Base-by-base conservation (phyloP, 169 alveolate species). In the Eimeria sp. region DNA sequence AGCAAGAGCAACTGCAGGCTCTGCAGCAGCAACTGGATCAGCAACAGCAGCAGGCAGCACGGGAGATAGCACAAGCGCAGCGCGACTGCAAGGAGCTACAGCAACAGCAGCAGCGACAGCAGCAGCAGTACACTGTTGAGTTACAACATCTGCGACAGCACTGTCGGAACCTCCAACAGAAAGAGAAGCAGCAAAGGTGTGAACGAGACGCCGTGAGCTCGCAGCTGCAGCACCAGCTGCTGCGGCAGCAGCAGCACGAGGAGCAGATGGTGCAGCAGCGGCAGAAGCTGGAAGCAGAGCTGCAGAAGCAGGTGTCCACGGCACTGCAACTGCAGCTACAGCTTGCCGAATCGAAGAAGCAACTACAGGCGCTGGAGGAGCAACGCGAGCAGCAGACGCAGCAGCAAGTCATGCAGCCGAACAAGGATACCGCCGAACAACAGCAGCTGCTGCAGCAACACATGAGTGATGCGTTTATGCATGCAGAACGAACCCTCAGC, bases 21-120 rank as follows among this genome's bases (percentile, higher is more conserved):
- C 90, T 82, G 90, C 90, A 49, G 45, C 90, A 82, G 73, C 90
- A 82, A n/a, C 90, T 82, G 70, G 90, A 16, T 16, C 63, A 20
- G 45, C 67, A 51, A 51, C 49, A 82, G 90, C 90, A 82, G 70
- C 90, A 82, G 40, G 61, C 87, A 76, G 87, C 87, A 30, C 54
- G 25, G 20, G 63, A 30, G 11, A 22, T 76, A 58, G 49, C 87
- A 30, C 87, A 76, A 47, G 34, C 61, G 57, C 49, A 43, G 87
- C 63, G 87, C 30, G 87, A 76, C 54, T 43, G 54, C 16, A 63
- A 76, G 49, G 20, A 70, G 49, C 57, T 47, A 40, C 87, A 76
- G 34, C 90, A 82, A 49, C 54, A 51, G 25, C 65, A 76, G 61
- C 61, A 45, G 63, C 87, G 20, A n/a, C 87, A 76, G 87, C 87